A percentile compares a stretch with the other conserved stretches of the same genome.
Evolutionary conservation across 2,329 filamentous ascomycete species (phyloP).

Genomic region (Xylariaceae sp.): DNA sequence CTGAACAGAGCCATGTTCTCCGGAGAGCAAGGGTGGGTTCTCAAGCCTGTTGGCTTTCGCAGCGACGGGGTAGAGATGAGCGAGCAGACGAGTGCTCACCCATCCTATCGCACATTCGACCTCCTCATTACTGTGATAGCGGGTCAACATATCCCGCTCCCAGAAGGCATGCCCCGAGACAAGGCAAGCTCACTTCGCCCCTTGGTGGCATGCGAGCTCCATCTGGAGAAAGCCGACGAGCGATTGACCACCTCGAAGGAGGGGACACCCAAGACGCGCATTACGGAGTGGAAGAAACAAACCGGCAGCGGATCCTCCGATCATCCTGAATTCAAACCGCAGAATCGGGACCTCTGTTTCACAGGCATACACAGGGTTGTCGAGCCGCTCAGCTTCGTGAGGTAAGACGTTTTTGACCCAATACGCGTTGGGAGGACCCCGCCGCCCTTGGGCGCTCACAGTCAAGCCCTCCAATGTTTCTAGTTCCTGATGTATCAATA

Average conservation of each 20-base stretch:
- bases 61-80: constrained; percentile 37
- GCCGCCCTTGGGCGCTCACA: too few species aligned
- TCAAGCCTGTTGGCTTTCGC: constrained; percentile 75
- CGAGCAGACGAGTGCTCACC: constrained; percentile 39
- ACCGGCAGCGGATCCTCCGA: constrained; percentile 51
- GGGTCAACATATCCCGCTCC: constrained; percentile 66
- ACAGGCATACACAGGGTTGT: constrained; percentile 52
- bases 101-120: constrained; percentile 52
- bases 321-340: constrained; percentile 57
- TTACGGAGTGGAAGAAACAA: constrained; percentile 54
- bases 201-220: constrained; percentile 72
- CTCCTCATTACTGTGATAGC: constrained; percentile 69
- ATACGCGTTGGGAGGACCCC: too few species aligned
- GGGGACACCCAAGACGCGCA: constrained; percentile 46
- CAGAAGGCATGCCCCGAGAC: constrained; percentile 42
- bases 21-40: constrained; percentile 73
- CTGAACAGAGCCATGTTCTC: constrained; percentile 98
- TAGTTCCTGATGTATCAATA: too few species aligned
- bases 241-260: constrained; percentile 27
- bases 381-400: constrained; percentile 66
- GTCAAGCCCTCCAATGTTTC: too few species aligned
- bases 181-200: constrained; percentile 58
- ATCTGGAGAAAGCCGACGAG: constrained; percentile 60
- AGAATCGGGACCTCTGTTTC: constrained; percentile 54
- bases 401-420: constrained; percentile 54